A percentile compares a stretch with the other conserved stretches of the same genome.
Conservation (phyloP, 2,329 filamentous ascomycete species). For the Colletotrichum simmondsii region DNA sequence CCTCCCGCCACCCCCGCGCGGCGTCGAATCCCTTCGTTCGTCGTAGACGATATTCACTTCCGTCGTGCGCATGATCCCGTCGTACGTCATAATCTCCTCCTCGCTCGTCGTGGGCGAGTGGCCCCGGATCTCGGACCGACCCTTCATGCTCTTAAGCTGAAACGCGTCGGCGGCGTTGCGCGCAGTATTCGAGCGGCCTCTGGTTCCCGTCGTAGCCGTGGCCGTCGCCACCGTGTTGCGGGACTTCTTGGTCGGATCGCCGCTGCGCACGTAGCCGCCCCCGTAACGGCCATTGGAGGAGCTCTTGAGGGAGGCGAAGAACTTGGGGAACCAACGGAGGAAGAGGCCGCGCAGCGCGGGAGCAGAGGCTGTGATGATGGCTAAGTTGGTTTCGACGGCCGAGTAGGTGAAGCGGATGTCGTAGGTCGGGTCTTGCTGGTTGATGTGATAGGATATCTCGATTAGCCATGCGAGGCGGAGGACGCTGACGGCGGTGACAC, state of each 20-base stretch:
- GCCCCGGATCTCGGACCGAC: conserved; percentile 47
- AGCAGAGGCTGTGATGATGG: conserved; percentile 50
- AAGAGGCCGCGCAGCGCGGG: conserved; percentile 52
- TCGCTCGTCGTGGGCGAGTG: conserved; percentile 47
- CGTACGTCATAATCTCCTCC: conserved; percentile 54
- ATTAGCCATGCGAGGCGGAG: conserved; percentile 27
- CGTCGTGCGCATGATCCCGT: conserved; percentile 46
- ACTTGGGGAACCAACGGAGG: conserved; percentile 40
- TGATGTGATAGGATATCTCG: conserved; percentile 26
- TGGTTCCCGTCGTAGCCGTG: neutral
- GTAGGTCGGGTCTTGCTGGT: conserved; percentile 40
- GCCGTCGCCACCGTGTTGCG: conserved; percentile 2
- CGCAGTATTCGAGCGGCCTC: neutral
- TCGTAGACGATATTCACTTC: conserved; percentile 28
- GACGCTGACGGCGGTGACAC: conserved; percentile 28
- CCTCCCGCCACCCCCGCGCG: neutral
- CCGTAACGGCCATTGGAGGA: conserved; percentile 30
- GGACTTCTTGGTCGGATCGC: conserved; percentile 11
- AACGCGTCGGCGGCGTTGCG: conserved; percentile 9
- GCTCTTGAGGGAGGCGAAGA: conserved; percentile 37
- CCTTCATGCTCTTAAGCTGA: conserved; percentile 37
- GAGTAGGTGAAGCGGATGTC: conserved; percentile 44
- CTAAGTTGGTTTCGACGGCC: conserved; percentile 49
- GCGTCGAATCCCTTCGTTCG: conserved; percentile 12
- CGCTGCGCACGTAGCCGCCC: conserved; percentile 16